A percentile compares a stretch with the other conserved stretches of the same genome.
phyloP scores from a whole-genome alignment of 169 alveolate species.

The Plasmodium fragile region DNA sequence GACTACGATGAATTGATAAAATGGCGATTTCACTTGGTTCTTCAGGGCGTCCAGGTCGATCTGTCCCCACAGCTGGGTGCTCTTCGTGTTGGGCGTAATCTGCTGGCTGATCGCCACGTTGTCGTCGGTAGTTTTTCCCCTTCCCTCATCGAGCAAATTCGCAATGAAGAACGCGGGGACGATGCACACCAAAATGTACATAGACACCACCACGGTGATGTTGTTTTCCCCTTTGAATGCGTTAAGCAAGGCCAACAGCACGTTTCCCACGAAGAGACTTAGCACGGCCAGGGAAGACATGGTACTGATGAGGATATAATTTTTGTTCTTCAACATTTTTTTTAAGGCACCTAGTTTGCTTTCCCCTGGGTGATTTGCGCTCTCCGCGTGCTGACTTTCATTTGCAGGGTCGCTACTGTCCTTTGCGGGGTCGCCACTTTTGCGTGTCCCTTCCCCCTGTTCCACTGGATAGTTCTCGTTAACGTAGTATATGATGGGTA shows the following conservation, averaged over 20 bases:
- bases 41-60: background rate
- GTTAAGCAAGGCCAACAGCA: background rate
- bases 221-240: constrained; percentile 6
- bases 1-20: constrained; percentile 40
- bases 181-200: constrained; percentile 25
- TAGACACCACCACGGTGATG: constrained; percentile 12
- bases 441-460: background rate
- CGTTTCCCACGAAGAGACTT: constrained; percentile 68
- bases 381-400: background rate
- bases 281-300: constrained; percentile 73
- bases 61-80: background rate
- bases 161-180: constrained; percentile 61
- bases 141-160: constrained; percentile 10
- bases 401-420: background rate
- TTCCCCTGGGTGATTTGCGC: background rate
- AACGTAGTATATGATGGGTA: constrained; percentile 66
- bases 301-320: constrained; percentile 56
- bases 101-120: background rate
- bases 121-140: background rate
- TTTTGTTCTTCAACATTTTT: constrained; percentile 52
- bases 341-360: constrained; percentile 6
- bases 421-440: background rate
- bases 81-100: background rate
- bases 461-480: constrained; percentile 66
- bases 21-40: constrained; percentile 43